phyloP scores from a whole-genome alignment of 148 eudicot species.

The Oxyria digyna region DNA sequence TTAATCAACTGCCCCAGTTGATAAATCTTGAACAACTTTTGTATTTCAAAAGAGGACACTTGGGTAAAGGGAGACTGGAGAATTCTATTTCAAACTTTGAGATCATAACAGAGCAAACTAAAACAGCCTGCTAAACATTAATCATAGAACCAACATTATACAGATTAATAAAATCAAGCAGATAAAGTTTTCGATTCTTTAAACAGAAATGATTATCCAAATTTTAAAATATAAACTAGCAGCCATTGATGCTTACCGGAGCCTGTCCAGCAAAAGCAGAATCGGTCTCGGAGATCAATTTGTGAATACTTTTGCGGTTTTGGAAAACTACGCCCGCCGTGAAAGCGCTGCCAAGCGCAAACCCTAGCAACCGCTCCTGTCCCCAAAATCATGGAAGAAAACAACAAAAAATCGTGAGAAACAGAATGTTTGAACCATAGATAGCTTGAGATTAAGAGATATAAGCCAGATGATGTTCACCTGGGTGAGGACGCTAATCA shows the following conservation, averaged over 20 bases:
- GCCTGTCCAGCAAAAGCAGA: slow-evolving; percentile 2
- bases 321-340: slow-evolving; percentile 4
- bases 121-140: neutral
- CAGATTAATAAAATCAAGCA: neutral
- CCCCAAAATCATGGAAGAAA: neutral
- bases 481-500: slow-evolving; percentile 11
- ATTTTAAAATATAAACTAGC: neutral
- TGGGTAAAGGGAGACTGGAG: neutral
- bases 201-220: neutral
- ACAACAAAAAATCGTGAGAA: neutral
- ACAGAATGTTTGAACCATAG: neutral
- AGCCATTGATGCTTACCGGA: neutral
- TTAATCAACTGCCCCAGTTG: neutral
- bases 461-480: neutral
- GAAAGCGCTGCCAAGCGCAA: slow-evolving; percentile 10
- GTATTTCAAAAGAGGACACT: neutral
- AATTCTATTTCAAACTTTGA: neutral
- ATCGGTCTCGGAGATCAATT: slow-evolving; percentile 8
- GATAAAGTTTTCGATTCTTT: neutral
- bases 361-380: slow-evolving; percentile 11
- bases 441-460: neutral
- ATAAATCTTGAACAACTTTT: neutral
- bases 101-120: neutral
- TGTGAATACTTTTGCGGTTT: slow-evolving; percentile 6
- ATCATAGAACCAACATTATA: neutral